These are phyloP conservation scores for Botryotinia narcissicola DNA, from an alignment of 2,329 filamentous ascomycete species.

Conservation along the genomic window DNA sequence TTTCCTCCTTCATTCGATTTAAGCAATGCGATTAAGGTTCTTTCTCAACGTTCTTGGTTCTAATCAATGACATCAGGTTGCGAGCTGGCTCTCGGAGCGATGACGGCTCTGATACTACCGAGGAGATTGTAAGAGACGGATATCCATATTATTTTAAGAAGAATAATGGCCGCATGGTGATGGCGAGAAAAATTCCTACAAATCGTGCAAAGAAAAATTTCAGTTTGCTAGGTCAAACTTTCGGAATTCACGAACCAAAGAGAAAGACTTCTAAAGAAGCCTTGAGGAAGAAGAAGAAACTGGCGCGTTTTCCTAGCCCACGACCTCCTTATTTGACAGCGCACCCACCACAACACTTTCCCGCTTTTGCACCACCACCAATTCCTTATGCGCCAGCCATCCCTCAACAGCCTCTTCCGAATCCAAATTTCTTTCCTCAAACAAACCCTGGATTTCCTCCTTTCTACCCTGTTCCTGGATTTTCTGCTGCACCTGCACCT, in stretches of 20 bases:
- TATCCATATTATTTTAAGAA: not conserved
- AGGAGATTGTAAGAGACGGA: conserved; percentile 14
- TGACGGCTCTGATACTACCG: not conserved
- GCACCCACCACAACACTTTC: conserved; percentile 23
- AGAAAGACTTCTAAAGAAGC: not conserved
- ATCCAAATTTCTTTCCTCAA: not conserved
- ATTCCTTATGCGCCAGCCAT: conserved; percentile 9
- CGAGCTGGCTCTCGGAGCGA: not conserved
- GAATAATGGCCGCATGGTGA: not conserved
- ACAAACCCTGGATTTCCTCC: conserved; percentile 9
- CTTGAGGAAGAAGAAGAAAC: not conserved
- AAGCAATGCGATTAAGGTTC: not conserved
- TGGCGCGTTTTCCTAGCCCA: conserved; percentile 21
- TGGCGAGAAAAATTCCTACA: not conserved
- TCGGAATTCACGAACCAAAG: conserved; percentile 5
- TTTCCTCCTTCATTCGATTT: not conserved
- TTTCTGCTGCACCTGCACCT: not conserved
- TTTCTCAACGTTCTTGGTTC: not conserved
- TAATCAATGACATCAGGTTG: not conserved
- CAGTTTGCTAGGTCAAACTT: conserved; percentile 14
- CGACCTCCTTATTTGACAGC: conserved; percentile 20
- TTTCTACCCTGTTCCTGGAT: not conserved
- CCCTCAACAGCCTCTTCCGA: conserved; percentile 6
- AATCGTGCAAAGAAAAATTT: not conserved
- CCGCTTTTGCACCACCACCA: not conserved